phyloP scores from a whole-genome alignment of 83 land plant genomes.

The Picea abies region DNA sequence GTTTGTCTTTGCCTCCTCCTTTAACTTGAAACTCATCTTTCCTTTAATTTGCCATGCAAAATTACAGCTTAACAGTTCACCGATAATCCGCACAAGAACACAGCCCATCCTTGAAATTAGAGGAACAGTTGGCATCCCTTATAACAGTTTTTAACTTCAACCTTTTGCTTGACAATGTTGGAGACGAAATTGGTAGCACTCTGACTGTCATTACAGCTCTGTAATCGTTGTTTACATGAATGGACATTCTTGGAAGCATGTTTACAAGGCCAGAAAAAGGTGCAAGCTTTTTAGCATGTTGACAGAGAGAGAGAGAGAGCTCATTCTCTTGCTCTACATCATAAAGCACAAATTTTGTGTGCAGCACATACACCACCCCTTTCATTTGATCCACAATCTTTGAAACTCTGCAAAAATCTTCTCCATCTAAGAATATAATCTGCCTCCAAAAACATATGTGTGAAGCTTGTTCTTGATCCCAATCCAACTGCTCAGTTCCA shows the following conservation, averaged over 20 bases:
- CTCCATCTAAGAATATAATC: conserved; percentile 24
- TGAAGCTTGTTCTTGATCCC: conserved; percentile 41
- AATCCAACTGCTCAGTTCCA: conserved; percentile 47
- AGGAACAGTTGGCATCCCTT: neutral
- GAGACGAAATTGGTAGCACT: conserved; percentile 13
- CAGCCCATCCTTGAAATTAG: conserved; percentile 4
- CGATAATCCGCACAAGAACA: conserved; percentile 5
- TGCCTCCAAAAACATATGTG: conserved; percentile 53
- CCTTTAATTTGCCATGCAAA: no score
- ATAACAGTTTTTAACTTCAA: neutral
- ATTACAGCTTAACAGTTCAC: neutral
- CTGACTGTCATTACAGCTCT: neutral
- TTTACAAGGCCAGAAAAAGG: neutral
- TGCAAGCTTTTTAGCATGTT: neutral
- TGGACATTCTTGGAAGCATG: neutral
- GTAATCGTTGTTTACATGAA: neutral
- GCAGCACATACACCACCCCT: neutral
- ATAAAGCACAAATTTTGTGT: neutral
- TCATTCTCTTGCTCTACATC: neutral
- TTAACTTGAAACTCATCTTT: no score
- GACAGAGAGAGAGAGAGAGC: neutral
- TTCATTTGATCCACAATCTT: neutral
- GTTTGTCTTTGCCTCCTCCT: no score
- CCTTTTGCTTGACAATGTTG: neutral
- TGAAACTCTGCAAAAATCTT: conserved; percentile 23